Base-by-base conservation (phyloP, 202 grass and related monocot genomes). In the Elaeis oleifera region DNA sequence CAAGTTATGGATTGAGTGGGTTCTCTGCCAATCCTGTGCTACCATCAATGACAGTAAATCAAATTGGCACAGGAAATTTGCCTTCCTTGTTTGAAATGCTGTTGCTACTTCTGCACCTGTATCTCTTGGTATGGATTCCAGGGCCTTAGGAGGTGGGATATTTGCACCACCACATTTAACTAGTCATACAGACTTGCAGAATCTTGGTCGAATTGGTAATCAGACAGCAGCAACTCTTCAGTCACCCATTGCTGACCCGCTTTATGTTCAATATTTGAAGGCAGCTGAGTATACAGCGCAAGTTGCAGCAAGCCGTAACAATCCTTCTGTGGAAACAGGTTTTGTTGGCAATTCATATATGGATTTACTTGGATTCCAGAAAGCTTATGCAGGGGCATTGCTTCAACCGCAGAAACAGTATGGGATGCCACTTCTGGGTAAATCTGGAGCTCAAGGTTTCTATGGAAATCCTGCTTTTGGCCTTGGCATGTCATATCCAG, bases 331-430 rank as follows among this genome's bases (percentile, higher is more conserved):
- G 57, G 80, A 84, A 67, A 81, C 77, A 54, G 80, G 65, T 78
- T 84, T 71, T 51, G 49, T 72, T 60, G 72, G 64, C 53, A 76
- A 61, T 63, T 87, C 85, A 31, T 81, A 83, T 73, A 57, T 68
- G 53, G 84, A 90, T 80, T 80, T 90, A 72, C 77, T 58, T 39
- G 77, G 70, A 50, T 26, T 86, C 63, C 90, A 95, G 58, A 95
- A 87, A 63, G 78, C 83, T 76, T 90, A 95, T 83, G 48, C 75
- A 62, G 90, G 83, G 78, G 67, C 75, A 64, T 87, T 90, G 36
- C 83, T 90, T 77, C 90, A 95, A 74, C 72, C 78, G 13, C 90
- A 90, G 58, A 90, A 90, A 71, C 90, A 84, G 68, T 90, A 80
- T 77, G 90, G 76, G 63, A 79, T 81, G 61, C 86, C 80, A 28